phyloP scores from a whole-genome alignment of 805 yeast species.

The Candida adriatica region DNA sequence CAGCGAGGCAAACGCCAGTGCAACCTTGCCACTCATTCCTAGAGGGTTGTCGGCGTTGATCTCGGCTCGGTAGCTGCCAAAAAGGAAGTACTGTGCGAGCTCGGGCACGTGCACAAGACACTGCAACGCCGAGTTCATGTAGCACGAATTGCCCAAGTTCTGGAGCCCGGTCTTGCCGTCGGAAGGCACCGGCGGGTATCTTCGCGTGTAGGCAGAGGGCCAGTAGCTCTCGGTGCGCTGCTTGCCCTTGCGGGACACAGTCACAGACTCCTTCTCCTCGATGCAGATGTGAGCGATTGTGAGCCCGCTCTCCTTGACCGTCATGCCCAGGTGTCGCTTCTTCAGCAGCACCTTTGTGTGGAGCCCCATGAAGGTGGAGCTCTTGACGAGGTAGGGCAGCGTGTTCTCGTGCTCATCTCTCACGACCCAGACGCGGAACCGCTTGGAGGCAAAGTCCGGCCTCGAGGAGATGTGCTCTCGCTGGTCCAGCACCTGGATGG shows the following conservation, averaged over 20 bases:
- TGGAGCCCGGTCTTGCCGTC: constrained; percentile 55
- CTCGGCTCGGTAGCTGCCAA: constrained; percentile 53
- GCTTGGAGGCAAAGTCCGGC: constrained; percentile 5
- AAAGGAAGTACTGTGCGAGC: constrained; percentile 65
- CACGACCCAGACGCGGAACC: constrained; percentile 19
- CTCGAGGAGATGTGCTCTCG: constrained; percentile 9
- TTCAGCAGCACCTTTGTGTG: constrained; percentile 20
- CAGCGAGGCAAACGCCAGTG: constrained; percentile 63
- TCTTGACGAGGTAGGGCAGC: constrained; percentile 19
- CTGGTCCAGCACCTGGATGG: constrained; percentile 12
- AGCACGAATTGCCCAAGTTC: constrained; percentile 87
- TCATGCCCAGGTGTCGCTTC: constrained; percentile 11
- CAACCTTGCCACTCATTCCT: constrained; percentile 80
- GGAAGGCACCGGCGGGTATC: constrained; percentile 26
- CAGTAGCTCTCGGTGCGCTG: constrained; percentile 25
- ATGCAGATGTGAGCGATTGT: constrained; percentile 26
- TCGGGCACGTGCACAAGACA: constrained; percentile 86
- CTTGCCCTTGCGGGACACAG: constrained; percentile 1
- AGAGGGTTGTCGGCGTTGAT: constrained; percentile 74
- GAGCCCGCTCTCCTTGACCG: constrained; percentile 19
- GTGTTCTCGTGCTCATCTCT: constrained; percentile 8
- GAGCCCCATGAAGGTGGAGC: constrained; percentile 24
- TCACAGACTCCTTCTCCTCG: constrained; percentile 23
- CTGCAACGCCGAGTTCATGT: constrained; percentile 92
- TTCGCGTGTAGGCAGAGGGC: constrained; percentile 29